Percentiles rank a stretch among this genome's conserved stretches.
phyloP scores from a whole-genome alignment of 129 eudicot genomes.

The Tagetes patula region DNA sequence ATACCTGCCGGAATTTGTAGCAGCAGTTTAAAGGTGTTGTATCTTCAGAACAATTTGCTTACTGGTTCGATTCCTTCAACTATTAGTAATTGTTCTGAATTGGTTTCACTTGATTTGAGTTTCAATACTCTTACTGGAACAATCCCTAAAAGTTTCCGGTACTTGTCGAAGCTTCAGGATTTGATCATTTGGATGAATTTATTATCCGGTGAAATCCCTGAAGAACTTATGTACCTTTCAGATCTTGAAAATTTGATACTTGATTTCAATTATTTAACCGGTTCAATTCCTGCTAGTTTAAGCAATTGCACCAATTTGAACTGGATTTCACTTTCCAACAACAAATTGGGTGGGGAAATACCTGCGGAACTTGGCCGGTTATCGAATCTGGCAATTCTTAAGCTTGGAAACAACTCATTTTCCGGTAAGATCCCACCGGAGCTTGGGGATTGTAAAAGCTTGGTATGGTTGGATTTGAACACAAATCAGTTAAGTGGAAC shows the following conservation, averaged over 20 bases:
- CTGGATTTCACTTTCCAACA: slow-evolving; percentile 81
- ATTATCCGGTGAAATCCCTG: slow-evolving; percentile 82
- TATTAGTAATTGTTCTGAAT: slow-evolving; percentile 63
- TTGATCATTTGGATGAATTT: slow-evolving; percentile 78
- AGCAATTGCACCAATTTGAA: slow-evolving; percentile 71
- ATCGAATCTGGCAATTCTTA: slow-evolving; percentile 70
- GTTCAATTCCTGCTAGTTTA: slow-evolving; percentile 65
- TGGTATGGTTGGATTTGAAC: slow-evolving; percentile 93
- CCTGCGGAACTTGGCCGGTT: slow-evolving; percentile 72
- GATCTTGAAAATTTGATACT: slow-evolving; percentile 75
- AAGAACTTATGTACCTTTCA: slow-evolving; percentile 60
- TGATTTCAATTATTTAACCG: slow-evolving; percentile 70
- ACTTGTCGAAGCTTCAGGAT: slow-evolving; percentile 65
- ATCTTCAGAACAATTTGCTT: slow-evolving; percentile 71
- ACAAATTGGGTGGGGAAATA: slow-evolving; percentile 60
- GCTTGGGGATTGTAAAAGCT: slow-evolving; percentile 78
- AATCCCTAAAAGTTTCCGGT: slow-evolving; percentile 70
- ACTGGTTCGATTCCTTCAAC: slow-evolving; percentile 62
- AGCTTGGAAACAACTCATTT: slow-evolving; percentile 86
- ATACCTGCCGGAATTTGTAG: slow-evolving; percentile 56
- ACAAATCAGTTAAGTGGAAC: slow-evolving; percentile 70
- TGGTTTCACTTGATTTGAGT: slow-evolving; percentile 89
- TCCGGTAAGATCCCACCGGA: slow-evolving; percentile 73
- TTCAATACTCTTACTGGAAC: slow-evolving; percentile 71
- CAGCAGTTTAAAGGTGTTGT: slow-evolving; percentile 53